Evolutionary conservation across 306 rosid species (phyloP), one percentile per base, ranked within the genome.

Genomic region (Nissolia schottii): DNA sequence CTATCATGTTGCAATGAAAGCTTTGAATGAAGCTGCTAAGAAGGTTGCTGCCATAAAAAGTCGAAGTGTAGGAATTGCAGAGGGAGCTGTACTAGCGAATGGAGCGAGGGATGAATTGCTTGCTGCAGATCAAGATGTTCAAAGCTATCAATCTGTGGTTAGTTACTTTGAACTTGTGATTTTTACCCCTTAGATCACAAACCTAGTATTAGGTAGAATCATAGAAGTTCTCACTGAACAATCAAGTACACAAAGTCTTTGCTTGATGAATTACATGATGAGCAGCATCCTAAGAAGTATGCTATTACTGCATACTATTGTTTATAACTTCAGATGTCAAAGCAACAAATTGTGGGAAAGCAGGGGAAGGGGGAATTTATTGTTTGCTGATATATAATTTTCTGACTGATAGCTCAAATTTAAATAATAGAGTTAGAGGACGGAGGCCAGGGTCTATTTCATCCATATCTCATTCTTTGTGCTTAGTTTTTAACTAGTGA

Each of bases 1-100:
- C 72, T 90, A 90, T 71, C 91, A 85, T 51, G 86, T 90, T 78
- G 90, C 98, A n/a, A 81, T 85, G 93, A 87, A 84, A 78, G 88
- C 96, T 86, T 80, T 93, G 55, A 85, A 81, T 71, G 96, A 90
- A 70, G 98, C 98, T 70, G 51, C 83, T 61, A 90, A 80, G 79
- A 93, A 90, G 79, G 90, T 88, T 80, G 82, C 84, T 50, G 43
- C 79, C 22, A 22, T 76, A 15, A 93, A 85, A 82, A 85, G 68
- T 71, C 83, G 51, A 71, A 75, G 80, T 77, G 75, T 74, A 54
- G 80, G 84, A 71, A 65, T 87, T 31, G 15, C 62, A 27, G 84
- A 74, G 63, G 87, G 85, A 34, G 81, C 79, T 51, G 61, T 75
- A 48, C 62, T 81, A 71, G 74, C 86, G 43, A 87, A 88, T 50